These are phyloP conservation scores for Cryphonectria nitschkei DNA, from an alignment of 2,329 filamentous ascomycete genomes.

Conservation along the genomic window DNA sequence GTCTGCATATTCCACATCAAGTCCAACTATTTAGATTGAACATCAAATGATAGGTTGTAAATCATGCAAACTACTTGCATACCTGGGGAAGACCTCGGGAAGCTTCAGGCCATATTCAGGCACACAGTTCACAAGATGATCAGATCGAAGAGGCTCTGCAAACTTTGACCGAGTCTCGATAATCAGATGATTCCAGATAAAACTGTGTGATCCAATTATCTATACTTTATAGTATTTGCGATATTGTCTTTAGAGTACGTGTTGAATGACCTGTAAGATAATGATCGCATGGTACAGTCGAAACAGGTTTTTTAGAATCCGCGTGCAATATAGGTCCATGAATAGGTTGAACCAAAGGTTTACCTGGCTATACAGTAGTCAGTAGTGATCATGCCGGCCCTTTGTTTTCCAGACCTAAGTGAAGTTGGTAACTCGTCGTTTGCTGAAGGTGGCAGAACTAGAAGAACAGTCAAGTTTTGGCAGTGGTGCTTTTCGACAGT, in stretches of 20 bases:
- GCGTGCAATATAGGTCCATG: background rate
- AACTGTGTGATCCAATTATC: background rate
- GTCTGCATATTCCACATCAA: background rate
- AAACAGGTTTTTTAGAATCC: background rate
- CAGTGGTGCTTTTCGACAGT: no score
- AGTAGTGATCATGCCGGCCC: no score
- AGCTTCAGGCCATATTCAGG: background rate
- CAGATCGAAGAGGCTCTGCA: background rate
- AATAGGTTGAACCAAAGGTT: background rate
- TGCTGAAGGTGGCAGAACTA: no score
- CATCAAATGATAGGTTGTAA: background rate
- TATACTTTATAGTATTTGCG: background rate
- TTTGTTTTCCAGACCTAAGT: no score
- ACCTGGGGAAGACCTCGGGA: no score
- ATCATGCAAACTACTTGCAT: background rate
- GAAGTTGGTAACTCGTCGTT: no score
- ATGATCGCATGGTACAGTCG: background rate
- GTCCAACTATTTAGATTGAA: background rate
- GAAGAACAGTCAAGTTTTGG: no score
- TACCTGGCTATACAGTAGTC: no score
- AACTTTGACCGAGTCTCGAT: background rate
- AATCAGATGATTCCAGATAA: no score
- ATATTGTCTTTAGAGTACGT: background rate
- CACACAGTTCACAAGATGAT: background rate
- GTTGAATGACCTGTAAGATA: background rate